These are phyloP conservation scores for Colletotrichum spaethianum DNA, from an alignment of 2,329 filamentous ascomycete species.

Conservation along the genomic window DNA sequence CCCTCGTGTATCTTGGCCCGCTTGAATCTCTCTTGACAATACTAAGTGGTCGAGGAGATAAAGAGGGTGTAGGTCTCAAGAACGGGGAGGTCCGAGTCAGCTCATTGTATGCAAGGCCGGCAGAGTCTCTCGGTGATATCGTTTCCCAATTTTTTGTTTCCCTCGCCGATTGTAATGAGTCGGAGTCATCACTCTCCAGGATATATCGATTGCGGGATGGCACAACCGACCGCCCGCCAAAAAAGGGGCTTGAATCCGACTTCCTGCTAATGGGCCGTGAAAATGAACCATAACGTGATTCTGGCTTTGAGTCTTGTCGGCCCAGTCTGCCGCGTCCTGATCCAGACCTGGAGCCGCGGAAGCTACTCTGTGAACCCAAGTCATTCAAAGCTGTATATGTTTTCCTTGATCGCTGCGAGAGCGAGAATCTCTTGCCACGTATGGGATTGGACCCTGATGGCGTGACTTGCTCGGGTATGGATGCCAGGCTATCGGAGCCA, in stretches of 20 bases:
- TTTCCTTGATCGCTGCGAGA: conserved; percentile 16
- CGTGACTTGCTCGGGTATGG: conserved; percentile 37
- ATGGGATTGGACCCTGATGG: conserved; percentile 35
- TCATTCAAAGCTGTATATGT: conserved; percentile 16
- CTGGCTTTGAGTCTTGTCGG: conserved; percentile 30
- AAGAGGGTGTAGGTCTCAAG: conserved; percentile 18
- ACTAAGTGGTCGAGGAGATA: conserved; percentile 40
- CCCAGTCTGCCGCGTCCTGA: conserved; percentile 34
- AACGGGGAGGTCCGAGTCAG: conserved; percentile 37
- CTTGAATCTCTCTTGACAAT: conserved; percentile 38
- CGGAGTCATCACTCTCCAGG: conserved; percentile 37
- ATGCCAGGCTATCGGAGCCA: conserved; percentile 37
- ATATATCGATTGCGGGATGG: conserved; percentile 36
- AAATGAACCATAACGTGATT: conserved; percentile 31
- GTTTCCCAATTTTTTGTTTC: conserved; percentile 39
- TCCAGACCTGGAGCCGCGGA: conserved; percentile 26
- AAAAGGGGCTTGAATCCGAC: conserved; percentile 41
- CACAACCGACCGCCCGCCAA: conserved; percentile 39
- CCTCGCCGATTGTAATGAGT: conserved; percentile 15
- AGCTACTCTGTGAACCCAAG: conserved; percentile 13
- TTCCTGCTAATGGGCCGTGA: conserved; percentile 41
- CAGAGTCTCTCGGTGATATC: conserved; percentile 33
- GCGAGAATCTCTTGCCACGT: conserved; percentile 35
- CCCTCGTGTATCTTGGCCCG: conserved; percentile 16
- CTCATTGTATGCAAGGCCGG: conserved; percentile 40